Evolutionary conservation across 2,329 filamentous ascomycete species (phyloP), one percentile per base, ranked within the genome.

Genomic region (Drechslerella dactyloides): DNA sequence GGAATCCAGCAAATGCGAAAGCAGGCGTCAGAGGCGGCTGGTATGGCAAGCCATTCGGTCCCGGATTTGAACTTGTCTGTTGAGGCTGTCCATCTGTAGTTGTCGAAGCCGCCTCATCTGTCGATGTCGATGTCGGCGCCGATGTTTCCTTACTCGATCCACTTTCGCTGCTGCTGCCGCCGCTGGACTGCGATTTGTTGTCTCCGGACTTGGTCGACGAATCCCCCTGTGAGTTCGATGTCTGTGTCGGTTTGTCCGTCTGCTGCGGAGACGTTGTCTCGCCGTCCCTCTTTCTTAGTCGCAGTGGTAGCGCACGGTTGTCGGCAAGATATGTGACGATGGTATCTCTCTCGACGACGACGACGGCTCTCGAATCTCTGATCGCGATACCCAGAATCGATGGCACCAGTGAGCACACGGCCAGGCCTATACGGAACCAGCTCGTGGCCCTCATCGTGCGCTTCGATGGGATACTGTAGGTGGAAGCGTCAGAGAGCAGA

Each of bases 21-120:
- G 88, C 91, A 1, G 93, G 92, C 1, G 91, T 96, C 53, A 97
- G 83, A 62, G 79, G 80, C 0, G 93, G 92, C 23, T 85, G 77
- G 35, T 96, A 81, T 0, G 93, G 93, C 17, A 97, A 83, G 56
- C 76, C 77, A 61, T 79, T 68, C 30, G 53, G 53, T 58, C 62
- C 62, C 13, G 63, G 57, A 33, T n/a, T 52, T 11, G 17, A 30
- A 11, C 54, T 73, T 5, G 69, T 63, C 24, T 48, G 33, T 17
- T 37, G 6, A 11, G 33, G 8, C 5, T 17, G 35, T 19, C 33
- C 44, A 24, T 37, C 55, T 21, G 62, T 37, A 37, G 56, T 44
- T 6, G 57, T 66, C 30, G 68, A 57, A 3, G 40, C 52, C 27
- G 35, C 21, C 2, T 7, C 11, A n/a, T 44, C 33, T 11, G n/a